Percentiles rank a stretch among this genome's conserved stretches.
Conservation (phyloP, 2,329 filamentous ascomycete genomes). For the Aspergillus novoparasiticus region DNA sequence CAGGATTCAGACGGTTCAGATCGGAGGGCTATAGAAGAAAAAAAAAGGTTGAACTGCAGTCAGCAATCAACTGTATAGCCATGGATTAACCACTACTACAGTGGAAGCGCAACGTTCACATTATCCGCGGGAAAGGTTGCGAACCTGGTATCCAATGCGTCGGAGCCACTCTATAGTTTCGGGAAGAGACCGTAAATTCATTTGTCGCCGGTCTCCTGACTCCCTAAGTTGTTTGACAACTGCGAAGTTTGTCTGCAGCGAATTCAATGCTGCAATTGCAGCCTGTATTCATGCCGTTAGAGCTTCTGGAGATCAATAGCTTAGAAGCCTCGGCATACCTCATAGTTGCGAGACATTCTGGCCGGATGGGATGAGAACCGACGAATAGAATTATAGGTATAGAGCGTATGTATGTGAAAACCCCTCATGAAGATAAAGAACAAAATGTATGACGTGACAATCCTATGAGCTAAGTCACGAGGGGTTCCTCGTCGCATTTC, state of each 20-base stretch:
- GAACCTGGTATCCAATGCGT: constrained; percentile 73
- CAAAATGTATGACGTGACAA: not conserved
- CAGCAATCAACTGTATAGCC: constrained; percentile 6
- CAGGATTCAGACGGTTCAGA: constrained; percentile 61
- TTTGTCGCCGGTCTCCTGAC: constrained; percentile 62
- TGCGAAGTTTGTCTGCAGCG: constrained; percentile 77
- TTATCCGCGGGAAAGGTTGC: constrained; percentile 33
- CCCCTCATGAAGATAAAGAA: constrained; percentile 32
- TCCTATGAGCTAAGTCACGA: not conserved
- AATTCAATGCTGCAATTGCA: constrained; percentile 73
- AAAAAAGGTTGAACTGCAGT: not conserved
- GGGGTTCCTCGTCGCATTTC: not conserved
- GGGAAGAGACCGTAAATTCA: constrained; percentile 75
- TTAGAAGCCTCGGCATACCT: constrained; percentile 29
- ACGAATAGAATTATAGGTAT: constrained; percentile 21
- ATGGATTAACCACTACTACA: not conserved
- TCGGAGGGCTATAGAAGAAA: constrained; percentile 57
- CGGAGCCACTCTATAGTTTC: constrained; percentile 79
- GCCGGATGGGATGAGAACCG: constrained; percentile 32
- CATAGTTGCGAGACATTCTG: constrained; percentile 43
- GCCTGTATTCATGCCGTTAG: constrained; percentile 49
- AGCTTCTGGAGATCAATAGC: not conserved
- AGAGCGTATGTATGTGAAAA: constrained; percentile 22
- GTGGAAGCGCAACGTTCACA: not conserved
- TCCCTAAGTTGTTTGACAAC: constrained; percentile 76